phyloP scores from a whole-genome alignment of 352 stramenopile genomes.

The Saprolegnia parasitica region DNA sequence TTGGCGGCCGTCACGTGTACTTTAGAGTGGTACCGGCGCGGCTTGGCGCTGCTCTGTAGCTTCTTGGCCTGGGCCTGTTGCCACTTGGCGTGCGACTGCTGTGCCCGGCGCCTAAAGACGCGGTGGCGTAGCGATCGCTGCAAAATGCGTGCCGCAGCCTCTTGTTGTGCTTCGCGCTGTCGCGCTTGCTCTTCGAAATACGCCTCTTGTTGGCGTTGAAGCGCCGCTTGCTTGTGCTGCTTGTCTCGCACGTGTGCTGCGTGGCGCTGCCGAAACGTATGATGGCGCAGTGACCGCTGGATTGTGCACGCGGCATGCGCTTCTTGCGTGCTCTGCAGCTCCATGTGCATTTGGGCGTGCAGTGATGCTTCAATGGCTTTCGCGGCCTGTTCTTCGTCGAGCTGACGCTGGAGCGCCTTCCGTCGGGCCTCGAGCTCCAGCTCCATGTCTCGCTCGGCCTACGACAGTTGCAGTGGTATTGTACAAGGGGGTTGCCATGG shows the following conservation, averaged over 20 bases:
- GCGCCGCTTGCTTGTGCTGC: too few species aligned
- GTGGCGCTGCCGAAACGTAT: background rate
- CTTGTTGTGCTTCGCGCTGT: background rate
- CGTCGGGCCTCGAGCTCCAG: slow-evolving; percentile 12
- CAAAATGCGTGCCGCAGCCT: background rate
- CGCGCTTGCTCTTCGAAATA: too few species aligned
- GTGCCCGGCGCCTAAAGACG: background rate
- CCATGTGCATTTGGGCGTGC: background rate
- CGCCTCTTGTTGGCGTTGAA: too few species aligned
- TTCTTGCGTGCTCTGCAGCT: background rate
- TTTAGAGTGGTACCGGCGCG: slow-evolving; percentile 8
- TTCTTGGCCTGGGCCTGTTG: background rate
- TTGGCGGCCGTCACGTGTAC: slow-evolving; percentile 6
- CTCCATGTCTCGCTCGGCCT: slow-evolving; percentile 24
- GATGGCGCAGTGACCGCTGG: background rate
- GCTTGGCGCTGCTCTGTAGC: background rate
- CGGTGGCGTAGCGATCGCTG: background rate
- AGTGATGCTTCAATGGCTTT: background rate
- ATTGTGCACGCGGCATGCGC: background rate
- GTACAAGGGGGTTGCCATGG: background rate
- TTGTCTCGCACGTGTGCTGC: too few species aligned
- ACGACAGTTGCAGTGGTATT: background rate
- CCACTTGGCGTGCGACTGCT: background rate
- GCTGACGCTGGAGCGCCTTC: background rate
- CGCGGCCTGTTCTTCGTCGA: background rate